Evolutionary conservation across 208 protist species (phyloP), one percentile per base, ranked within the genome.

Genomic region (Entamoeba dispar): DNA sequence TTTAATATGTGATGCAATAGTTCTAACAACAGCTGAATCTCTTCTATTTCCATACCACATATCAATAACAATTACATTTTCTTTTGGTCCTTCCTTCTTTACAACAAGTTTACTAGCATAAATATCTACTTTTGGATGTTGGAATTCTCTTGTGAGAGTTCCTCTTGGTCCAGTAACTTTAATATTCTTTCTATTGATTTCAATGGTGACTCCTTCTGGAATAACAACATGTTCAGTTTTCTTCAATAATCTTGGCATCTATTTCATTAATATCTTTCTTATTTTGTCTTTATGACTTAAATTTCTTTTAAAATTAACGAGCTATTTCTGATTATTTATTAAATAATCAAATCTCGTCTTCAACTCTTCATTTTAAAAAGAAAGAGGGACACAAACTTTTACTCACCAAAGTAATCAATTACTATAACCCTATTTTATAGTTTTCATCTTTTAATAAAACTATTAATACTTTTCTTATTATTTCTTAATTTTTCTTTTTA

Each of bases 91-190:
- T 14, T 69, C 55, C 22, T 22, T 69, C 55, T 69, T 90, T 38
- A 17, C 8, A 61, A 92, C 91, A 5, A 93, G 73, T 8, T 93
- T 52, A 49, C 92, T 94, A 17, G 95, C n/a, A 49, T 95, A 95
- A 93, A 98, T 95, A 94, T 98, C 97, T 34, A 98, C 92, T 93
- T 97, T 95, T n/a, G 97, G 93, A 96, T 99, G 97, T 77, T 96
- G 96, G 95, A 99, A 98, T 92, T 97, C 94, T 92, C 97, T 97
- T 12, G 93, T 93, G 86, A 99, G 97, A 92, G 95, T 97, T 91
- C 98, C 98, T 92, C 98, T 97, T 93, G 97, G 97, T 91, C 98
- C 98, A 51, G 94, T 98, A 61, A 99, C 98, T 50, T 96, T 97
- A 92, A 99, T 97, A 12, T 93, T 27, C 50, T 97, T 94, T 22